Evolutionary conservation across 1,139 yeast genomes (phyloP).

Genomic region (Pichia terricola): DNA sequence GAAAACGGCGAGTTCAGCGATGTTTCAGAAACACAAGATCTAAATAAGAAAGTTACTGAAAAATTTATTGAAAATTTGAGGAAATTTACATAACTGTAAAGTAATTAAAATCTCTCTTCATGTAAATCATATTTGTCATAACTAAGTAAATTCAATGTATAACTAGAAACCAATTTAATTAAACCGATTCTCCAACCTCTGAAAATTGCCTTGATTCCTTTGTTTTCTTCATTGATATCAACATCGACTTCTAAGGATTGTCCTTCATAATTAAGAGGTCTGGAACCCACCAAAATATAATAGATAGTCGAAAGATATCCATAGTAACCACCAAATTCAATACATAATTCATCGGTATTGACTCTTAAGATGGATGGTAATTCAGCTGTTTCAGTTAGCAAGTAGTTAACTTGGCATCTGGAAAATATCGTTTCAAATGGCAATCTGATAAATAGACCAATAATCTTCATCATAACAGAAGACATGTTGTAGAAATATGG

Average conservation of each 20-base stretch:
- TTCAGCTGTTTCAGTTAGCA: slow-evolving; percentile 29
- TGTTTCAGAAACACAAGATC: no score
- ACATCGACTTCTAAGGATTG: slow-evolving; percentile 19
- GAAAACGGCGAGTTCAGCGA: slow-evolving; percentile 12
- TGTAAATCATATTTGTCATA: slow-evolving; percentile 37
- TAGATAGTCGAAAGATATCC: slow-evolving; percentile 45
- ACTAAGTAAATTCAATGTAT: slow-evolving; percentile 66
- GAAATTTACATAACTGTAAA: no score
- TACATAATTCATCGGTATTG: slow-evolving; percentile 38
- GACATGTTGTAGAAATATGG: slow-evolving; percentile 50
- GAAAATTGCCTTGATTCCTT: slow-evolving; percentile 47
- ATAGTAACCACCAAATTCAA: slow-evolving; percentile 41
- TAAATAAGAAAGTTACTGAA: slow-evolving; percentile 8
- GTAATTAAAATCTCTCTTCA: slow-evolving; percentile 31
- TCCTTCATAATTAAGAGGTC: slow-evolving; percentile 22
- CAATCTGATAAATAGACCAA: slow-evolving; percentile 65
- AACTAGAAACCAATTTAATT: slow-evolving; percentile 68
- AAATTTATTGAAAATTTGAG: slow-evolving; percentile 35
- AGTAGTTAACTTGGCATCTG: slow-evolving; percentile 68
- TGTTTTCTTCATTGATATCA: slow-evolving; percentile 28
- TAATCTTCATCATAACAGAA: slow-evolving; percentile 41
- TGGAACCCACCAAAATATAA: slow-evolving; percentile 33
- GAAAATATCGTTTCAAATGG: slow-evolving; percentile 84
- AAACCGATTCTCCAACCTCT: slow-evolving; percentile 91
- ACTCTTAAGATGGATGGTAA: slow-evolving; percentile 24